Evolutionary conservation across 2,329 filamentous ascomycete species (phyloP).

Genomic region (Fusarium citri): DNA sequence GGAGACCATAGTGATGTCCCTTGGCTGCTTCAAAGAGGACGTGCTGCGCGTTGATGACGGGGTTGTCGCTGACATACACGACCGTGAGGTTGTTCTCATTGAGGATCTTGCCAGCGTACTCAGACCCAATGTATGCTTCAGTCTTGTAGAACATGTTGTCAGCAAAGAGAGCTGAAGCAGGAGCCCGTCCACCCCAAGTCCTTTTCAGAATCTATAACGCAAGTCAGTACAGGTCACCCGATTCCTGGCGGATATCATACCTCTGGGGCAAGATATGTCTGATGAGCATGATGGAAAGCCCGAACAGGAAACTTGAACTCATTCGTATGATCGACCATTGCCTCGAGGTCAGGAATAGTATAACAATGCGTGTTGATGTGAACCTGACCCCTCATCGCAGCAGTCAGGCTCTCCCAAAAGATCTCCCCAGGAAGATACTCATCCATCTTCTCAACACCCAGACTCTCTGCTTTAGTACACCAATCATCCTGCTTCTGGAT

Average conservation of each 20-base stretch:
- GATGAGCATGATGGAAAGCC: conserved; percentile 77
- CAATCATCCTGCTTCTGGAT: conserved; percentile 74
- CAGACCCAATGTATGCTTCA: conserved; percentile 73
- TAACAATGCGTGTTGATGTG: conserved; percentile 80
- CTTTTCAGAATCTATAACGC: conserved; percentile 62
- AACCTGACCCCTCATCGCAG: conserved; percentile 74
- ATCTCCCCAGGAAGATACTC: conserved; percentile 72
- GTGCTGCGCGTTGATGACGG: conserved; percentile 76
- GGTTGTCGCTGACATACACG: conserved; percentile 78
- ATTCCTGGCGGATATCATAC: conserved; percentile 48
- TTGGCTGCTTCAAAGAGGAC: conserved; percentile 74
- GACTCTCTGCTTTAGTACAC: conserved; percentile 67
- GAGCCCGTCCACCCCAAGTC: conserved; percentile 64
- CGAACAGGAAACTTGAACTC: conserved; percentile 76
- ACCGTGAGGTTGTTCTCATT: conserved; percentile 73
- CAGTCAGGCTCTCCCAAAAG: conserved; percentile 71
- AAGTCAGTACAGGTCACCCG: conserved; percentile 1
- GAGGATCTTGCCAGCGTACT: conserved; percentile 74
- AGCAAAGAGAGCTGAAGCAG: conserved; percentile 73
- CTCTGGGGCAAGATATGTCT: conserved; percentile 74
- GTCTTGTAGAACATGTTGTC: conserved; percentile 80
- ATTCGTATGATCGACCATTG: conserved; percentile 76
- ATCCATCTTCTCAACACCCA: conserved; percentile 63
- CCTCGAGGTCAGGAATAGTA: conserved; percentile 75
- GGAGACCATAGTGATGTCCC: conserved; percentile 68